phyloP scores from a whole-genome alignment of 768 basidiomycete species.

The Tremella fuciformis region DNA sequence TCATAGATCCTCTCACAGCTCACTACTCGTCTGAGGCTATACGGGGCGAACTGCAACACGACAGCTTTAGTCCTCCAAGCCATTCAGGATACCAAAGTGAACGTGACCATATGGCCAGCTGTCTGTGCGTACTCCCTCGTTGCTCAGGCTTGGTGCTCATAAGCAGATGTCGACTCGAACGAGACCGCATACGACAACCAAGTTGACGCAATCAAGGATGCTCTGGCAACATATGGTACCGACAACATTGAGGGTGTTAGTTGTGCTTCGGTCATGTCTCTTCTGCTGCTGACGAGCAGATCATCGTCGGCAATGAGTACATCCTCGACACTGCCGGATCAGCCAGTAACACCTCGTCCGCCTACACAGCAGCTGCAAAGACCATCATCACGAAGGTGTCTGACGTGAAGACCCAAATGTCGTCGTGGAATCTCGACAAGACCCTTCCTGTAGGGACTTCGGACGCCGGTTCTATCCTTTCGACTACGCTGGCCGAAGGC shows the following conservation, averaged over 20 bases:
- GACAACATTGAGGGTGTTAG: conserved; percentile 65
- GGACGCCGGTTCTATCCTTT: conserved; percentile 85
- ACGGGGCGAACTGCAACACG: conserved; percentile 63
- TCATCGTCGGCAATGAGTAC: conserved; percentile 91
- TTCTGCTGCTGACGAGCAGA: conserved; percentile 17
- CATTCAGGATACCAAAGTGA: conserved; percentile 81
- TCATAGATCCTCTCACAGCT: conserved; percentile 75
- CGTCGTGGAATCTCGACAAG: conserved; percentile 60
- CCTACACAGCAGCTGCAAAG: conserved; percentile 54
- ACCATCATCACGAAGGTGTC: conserved; percentile 66
- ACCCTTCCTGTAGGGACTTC: conserved; percentile 70
- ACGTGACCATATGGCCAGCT: conserved; percentile 67
- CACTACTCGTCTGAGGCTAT: conserved; percentile 62
- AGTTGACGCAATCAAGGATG: conserved; percentile 63
- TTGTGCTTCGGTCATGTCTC: background rate
- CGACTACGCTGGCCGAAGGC: conserved; percentile 61
- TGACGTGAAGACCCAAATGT: conserved; percentile 54
- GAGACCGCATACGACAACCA: conserved; percentile 71
- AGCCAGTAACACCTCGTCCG: conserved; percentile 31
- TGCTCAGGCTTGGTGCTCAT: background rate
- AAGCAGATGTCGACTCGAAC: conserved; percentile 58
- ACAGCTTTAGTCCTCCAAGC: conserved; percentile 66
- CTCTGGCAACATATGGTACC: conserved; percentile 72
- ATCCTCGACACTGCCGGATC: conserved; percentile 62
- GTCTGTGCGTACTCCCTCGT: conserved; percentile 37